Conservation (phyloP, 371 early-diverging fungal species). For the Racocetra persica region DNA sequence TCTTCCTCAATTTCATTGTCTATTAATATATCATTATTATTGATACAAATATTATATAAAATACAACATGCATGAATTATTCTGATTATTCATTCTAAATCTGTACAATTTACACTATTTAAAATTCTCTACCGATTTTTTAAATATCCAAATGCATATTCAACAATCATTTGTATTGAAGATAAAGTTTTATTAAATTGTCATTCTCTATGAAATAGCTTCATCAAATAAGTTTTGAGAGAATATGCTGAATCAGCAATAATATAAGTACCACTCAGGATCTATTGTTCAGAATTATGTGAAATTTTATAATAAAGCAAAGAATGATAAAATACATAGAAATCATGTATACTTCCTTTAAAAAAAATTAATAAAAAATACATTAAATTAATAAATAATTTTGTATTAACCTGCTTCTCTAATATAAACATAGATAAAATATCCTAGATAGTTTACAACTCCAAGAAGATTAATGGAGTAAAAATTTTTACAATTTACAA, state of each 20-base stretch:
- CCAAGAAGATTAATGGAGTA: background rate
- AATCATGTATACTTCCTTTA: background rate
- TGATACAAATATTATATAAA: background rate
- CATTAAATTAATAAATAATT: too few species aligned
- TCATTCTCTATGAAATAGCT: background rate
- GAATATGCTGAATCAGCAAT: background rate
- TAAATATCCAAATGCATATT: background rate
- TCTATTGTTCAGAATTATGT: background rate
- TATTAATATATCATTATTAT: background rate
- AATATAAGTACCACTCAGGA: background rate
- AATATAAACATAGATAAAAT: background rate
- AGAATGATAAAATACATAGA: background rate
- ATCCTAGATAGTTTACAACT: background rate
- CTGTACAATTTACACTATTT: too few species aligned
- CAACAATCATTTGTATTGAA: background rate
- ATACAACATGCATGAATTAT: too few species aligned
- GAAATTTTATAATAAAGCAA: background rate
- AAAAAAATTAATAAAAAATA: too few species aligned
- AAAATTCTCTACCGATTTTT: background rate
- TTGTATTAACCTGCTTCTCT: too few species aligned
- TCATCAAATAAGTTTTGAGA: background rate
- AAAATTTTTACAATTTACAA: background rate
- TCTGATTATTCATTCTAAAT: too few species aligned
- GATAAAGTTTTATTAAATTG: slow-evolving; percentile 4
- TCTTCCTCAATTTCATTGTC: too few species aligned